Base-by-base conservation (phyloP, 345 rosid genomes). In the Clarkia xantiana region DNA sequence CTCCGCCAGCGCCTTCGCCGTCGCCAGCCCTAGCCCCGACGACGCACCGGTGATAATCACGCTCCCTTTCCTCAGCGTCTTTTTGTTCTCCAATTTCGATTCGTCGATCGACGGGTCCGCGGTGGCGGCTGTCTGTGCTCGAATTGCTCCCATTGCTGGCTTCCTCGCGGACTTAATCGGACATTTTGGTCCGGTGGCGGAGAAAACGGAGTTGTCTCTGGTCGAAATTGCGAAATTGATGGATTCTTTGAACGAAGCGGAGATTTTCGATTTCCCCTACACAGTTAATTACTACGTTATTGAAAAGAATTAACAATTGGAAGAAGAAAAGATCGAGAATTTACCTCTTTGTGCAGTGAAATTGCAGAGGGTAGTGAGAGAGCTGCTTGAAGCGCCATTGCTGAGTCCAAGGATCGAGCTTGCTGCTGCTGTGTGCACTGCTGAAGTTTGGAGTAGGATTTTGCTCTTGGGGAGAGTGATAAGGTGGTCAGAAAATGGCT, bases 1-100 rank as follows among this genome's bases (percentile, higher is more conserved):
- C 51, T 89, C 94, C 16, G 84, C 91, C 48, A 90, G 63, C 42
- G 95, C 82, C 77, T 81, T 90, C 11, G 95, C 88, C 5, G 88
- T 64, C 61, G 95, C 95, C 43, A 85, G 70, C 19, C 95, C 95
- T 43, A 90, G 55, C 41, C 95, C 86, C 3, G 97, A 86, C 1
- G 95, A 90, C 39, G 88, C 86, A 44, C 94, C 95, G 0, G 95
- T 90, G 56, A 90, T 49, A 1, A 85, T 42, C 45, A 82, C 94
- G 44, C 62, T 70, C 20, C 88, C 90, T 64, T 89, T 79, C 53
- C 86, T 75, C 11, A 78, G 65, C 36, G 86, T 89, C 61, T 89
- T 89, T 80, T 80, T 89, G 53, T 75, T 73, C 10, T 74, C 76
- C 14, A 64, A 34, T 14, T 73, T 10, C 41, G 86, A 46, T 34